Evolutionary conservation across 75 land plant genomes (phyloP).

Genomic region (Adiantum capillusveneris): DNA sequence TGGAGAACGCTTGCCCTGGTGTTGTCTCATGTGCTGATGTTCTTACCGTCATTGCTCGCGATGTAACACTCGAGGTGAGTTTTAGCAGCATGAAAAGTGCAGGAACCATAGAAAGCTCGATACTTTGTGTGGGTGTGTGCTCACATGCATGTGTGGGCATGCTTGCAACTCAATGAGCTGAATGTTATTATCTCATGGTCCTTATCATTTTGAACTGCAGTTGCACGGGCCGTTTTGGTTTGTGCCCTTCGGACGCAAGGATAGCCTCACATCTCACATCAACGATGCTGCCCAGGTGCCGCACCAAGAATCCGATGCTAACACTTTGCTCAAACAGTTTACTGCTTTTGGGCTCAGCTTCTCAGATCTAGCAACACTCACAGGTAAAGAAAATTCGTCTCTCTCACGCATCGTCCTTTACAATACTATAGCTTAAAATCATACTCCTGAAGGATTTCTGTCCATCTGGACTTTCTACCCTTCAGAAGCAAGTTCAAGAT

Average conservation of each 20-base stretch:
- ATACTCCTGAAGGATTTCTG: too few species aligned
- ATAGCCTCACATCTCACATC: constrained; percentile 38
- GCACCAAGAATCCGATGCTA: constrained; percentile 32
- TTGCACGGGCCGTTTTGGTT: constrained; percentile 44
- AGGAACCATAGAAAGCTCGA: not conserved
- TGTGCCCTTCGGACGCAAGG: constrained; percentile 45
- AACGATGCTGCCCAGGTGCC: constrained; percentile 30
- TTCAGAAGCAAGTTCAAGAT: too few species aligned
- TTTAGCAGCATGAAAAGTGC: not conserved
- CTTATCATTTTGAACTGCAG: not conserved
- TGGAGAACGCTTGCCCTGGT: constrained; percentile 61
- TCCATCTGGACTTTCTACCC: too few species aligned
- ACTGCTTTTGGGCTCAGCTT: constrained; percentile 19
- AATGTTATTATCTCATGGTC: not conserved
- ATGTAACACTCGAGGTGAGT: constrained; percentile 39
- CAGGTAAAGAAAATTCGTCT: constrained; percentile 26
- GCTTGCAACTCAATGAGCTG: not conserved
- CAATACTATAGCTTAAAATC: too few species aligned
- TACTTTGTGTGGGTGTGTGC: not conserved
- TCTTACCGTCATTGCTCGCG: constrained; percentile 39
- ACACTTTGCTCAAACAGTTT: constrained; percentile 32
- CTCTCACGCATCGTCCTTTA: too few species aligned
- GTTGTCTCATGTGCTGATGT: constrained; percentile 73
- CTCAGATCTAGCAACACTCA: constrained; percentile 37
- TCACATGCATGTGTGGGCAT: not conserved